Percentiles rank a stretch among this genome's conserved stretches.
These are phyloP conservation scores for Leccinum imitatum DNA, from an alignment of 768 basidiomycete species.

Conservation along the genomic window DNA sequence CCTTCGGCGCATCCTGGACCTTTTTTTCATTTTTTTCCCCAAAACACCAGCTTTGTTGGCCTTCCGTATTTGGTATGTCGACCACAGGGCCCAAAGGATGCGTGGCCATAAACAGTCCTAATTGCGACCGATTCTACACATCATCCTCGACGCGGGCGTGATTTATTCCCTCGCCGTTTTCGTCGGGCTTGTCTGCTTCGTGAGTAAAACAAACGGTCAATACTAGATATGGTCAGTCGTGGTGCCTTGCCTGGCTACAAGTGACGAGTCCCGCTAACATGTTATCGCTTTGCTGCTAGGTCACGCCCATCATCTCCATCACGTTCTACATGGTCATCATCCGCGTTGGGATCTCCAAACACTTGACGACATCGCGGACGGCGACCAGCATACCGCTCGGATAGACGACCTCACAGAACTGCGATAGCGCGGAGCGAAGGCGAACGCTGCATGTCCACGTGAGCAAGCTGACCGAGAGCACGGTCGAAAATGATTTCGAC, in stretches of 20 bases:
- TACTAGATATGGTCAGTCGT: too few relatives aligned
- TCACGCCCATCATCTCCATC: constrained; percentile 12
- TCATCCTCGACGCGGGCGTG: background rate
- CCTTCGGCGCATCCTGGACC: background rate
- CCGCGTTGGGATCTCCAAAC: constrained; percentile 5
- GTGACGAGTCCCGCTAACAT: too few relatives aligned
- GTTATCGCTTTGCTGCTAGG: too few relatives aligned
- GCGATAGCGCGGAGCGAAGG: background rate
- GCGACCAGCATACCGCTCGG: background rate
- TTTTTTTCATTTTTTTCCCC: background rate
- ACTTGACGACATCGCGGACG: too few relatives aligned
- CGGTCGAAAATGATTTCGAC: background rate
- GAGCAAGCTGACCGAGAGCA: background rate
- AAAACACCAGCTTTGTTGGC: background rate
- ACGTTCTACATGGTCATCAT: constrained; percentile 21
- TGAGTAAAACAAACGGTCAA: too few relatives aligned
- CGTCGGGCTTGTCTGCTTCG: too few relatives aligned
- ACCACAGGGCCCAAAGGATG: background rate
- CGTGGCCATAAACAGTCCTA: background rate
- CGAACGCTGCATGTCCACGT: background rate
- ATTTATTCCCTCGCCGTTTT: too few relatives aligned
- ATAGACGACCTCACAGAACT: too few relatives aligned
- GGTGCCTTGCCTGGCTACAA: too few relatives aligned
- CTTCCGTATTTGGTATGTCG: background rate
- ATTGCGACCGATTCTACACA: background rate